Evolutionary conservation across 371 early-diverging fungal genomes (phyloP).

Genomic region (Mortierella sp.): DNA sequence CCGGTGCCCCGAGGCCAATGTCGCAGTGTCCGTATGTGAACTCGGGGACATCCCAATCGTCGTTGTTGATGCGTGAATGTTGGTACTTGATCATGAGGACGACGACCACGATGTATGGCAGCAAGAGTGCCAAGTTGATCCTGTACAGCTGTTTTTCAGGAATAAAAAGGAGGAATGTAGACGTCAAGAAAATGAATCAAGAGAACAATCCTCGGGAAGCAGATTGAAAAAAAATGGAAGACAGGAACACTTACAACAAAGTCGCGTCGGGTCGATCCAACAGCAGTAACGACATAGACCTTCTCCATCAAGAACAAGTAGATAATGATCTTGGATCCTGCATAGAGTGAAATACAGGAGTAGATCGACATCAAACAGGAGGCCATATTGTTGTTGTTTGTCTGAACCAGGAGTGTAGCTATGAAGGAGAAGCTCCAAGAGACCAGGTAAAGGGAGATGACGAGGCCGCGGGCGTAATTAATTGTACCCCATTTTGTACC

Average conservation of each 20-base stretch:
- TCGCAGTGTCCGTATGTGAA: conserved; percentile 55
- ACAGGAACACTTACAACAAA: conserved; percentile 29
- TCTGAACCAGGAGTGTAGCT: conserved; percentile 65
- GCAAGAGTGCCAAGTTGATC: conserved; percentile 57
- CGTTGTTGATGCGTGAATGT: conserved; percentile 46
- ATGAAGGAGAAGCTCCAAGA: conserved; percentile 69
- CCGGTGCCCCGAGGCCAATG: conserved; percentile 61
- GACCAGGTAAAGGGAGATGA: conserved; percentile 61
- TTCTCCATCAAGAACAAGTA: conserved; percentile 72
- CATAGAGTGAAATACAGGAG: conserved; percentile 60
- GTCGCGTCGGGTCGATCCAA: conserved; percentile 32
- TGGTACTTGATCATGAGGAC: conserved; percentile 60
- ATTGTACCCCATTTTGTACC: conserved; percentile 59
- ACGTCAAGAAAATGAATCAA: neutral
- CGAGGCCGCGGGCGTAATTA: conserved; percentile 64
- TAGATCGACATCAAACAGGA: conserved; percentile 65
- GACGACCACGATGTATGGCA: conserved; percentile 62
- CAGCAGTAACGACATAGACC: conserved; percentile 60
- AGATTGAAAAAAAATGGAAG: neutral
- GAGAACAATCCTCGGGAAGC: too few species aligned
- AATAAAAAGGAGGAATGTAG: neutral
- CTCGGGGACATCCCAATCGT: conserved; percentile 28
- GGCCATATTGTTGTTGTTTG: conserved; percentile 67
- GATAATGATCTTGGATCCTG: conserved; percentile 62
- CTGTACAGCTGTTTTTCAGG: conserved; percentile 53